Evolutionary conservation across 2,329 filamentous ascomycete genomes (phyloP), one percentile per base, ranked within the genome.

Genomic region (Colletotrichum gloeosporioides): DNA sequence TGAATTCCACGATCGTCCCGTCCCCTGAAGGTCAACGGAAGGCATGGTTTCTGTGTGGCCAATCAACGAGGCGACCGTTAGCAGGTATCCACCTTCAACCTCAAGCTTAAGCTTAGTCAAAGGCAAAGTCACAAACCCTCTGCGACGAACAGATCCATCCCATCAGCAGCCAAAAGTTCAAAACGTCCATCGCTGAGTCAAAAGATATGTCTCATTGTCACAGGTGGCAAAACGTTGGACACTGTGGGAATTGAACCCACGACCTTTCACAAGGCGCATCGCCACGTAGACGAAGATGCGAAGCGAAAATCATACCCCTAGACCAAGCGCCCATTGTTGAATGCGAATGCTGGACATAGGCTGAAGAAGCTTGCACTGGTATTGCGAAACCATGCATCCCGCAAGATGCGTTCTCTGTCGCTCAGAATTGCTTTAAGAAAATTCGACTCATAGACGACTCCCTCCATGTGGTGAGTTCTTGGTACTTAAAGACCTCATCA

Each of bases 271-370:
- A 76, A 13, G 4, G 15, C 4, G 12, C 63, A 64, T 1, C 4
- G 4, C 2, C 16, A 22, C 6, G 4, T 1, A 6, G 22, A 22
- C n/a, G 31, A 29, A 68, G 18, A 49, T 76, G 73, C 73, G 73
- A 76, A 76, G 73, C 73, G 73, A 76, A 76, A 76, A 76, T 76
- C 73, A 76, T 76, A 76, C 73, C 73, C 73, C 73, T 76, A 76
- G 73, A 76, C 73, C 73, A 77, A 77, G 71, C 71, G 71, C 75
- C 71, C 74, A 9, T 64, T n/a, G n/a, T n/a, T n/a, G n/a, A n/a
- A n/a, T n/a, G n/a, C n/a, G n/a, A n/a, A n/a, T n/a, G n/a, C n/a
- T n/a, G n/a, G n/a, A n/a, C n/a, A n/a, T n/a, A n/a, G n/a, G n/a
- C n/a, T n/a, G n/a, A n/a, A n/a, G n/a, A n/a, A 59, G 55, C 4